Evolutionary conservation across 2,329 filamentous ascomycete genomes (phyloP), one percentile per base, ranked within the genome.

Genomic region (Cytospora schulzeri): DNA sequence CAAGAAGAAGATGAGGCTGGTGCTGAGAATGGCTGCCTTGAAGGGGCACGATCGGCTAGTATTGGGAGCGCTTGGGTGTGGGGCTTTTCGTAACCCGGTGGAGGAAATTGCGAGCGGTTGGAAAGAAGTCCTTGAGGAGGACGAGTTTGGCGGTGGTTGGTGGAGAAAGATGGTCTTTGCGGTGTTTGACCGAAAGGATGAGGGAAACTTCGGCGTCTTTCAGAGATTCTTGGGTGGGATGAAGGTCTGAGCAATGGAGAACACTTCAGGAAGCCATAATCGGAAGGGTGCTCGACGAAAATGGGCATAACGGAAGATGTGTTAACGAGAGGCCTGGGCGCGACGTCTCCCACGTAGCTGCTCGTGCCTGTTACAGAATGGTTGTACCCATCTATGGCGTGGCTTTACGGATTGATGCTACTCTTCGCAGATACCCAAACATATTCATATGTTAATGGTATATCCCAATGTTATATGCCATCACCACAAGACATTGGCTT

Each of bases 11-110:
- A 89, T 91, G 78, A 76, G 86, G 33, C 71, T 88, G n/a, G 78
- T 81, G 19, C 73, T 91, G 57, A 79, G 88, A 6, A 81, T 87
- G 62, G 85, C 87, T 1, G 87, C 82, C 28, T 73, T 71, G 9
- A 78, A 83, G 29, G 78, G 78, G 1, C 87, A 90, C 70, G 78
- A 81, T 41, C 78, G 81, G 68, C 74, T 92, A 15, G 84, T 91
- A 7, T 78, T 92, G 1, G 88, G 89, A 0, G 88, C 89, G 0
- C 72, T 91, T 56, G 89, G 89, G 0, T 91, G 89, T 69, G 89
- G 88, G 7, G 87, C 83, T 0, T 91, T 89, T 72, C 70, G 69
- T 0, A 89, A 91, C 71, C 89, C 89, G 4, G 79, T 79, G 0
- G 75, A 78, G 41, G 85, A 86, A 65, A 83, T 91, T 19, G 88